Percentiles rank a stretch among this genome's conserved stretches.
Conservation (phyloP, 1,139 yeast genomes). For the Blastobotrys arbuscula region DNA sequence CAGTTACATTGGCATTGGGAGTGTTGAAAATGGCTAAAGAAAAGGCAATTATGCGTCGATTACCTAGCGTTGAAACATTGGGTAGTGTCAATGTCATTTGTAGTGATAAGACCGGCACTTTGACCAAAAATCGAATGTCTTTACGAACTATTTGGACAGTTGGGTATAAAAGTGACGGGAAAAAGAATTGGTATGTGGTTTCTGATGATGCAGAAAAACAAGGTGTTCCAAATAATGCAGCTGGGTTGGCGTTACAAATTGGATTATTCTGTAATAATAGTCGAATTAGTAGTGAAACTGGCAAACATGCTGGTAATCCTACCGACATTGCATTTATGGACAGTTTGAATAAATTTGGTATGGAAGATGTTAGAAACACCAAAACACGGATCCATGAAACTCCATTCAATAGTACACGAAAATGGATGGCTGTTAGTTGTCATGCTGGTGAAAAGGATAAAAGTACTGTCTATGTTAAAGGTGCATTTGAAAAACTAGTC, state of each 20-base stretch:
- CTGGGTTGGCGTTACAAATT: constrained; percentile 46
- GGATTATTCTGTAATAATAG: constrained; percentile 84
- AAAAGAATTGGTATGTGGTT: constrained; percentile 23
- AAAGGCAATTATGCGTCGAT: constrained; percentile 84
- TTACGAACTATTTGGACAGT: constrained; percentile 83
- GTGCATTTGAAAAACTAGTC: constrained; percentile 79
- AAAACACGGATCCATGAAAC: constrained; percentile 59
- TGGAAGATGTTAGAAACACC: constrained; percentile 62
- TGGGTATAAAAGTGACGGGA: constrained; percentile 51
- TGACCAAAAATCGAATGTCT: constrained; percentile 92
- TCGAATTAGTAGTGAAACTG: constrained; percentile 53
- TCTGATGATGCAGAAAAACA: constrained; percentile 7
- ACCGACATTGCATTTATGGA: constrained; percentile 89
- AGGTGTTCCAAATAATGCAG: constrained; percentile 19
- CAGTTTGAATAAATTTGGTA: constrained; percentile 60
- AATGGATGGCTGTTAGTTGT: constrained; percentile 80
- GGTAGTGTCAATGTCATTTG: constrained; percentile 95
- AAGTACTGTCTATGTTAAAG: constrained; percentile 68
- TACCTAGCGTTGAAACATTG: constrained; percentile 92
- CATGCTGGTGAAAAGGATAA: constrained; percentile 54
- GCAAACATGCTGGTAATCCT: constrained; percentile 80
- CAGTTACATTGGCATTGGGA: constrained; percentile 92
- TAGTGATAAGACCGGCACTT: constrained; percentile 91
- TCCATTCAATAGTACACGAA: constrained; percentile 79
- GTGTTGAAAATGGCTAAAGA: constrained; percentile 92